Conservation (phyloP, 2,329 filamentous ascomycete genomes). For the Balansia obtecta region DNA sequence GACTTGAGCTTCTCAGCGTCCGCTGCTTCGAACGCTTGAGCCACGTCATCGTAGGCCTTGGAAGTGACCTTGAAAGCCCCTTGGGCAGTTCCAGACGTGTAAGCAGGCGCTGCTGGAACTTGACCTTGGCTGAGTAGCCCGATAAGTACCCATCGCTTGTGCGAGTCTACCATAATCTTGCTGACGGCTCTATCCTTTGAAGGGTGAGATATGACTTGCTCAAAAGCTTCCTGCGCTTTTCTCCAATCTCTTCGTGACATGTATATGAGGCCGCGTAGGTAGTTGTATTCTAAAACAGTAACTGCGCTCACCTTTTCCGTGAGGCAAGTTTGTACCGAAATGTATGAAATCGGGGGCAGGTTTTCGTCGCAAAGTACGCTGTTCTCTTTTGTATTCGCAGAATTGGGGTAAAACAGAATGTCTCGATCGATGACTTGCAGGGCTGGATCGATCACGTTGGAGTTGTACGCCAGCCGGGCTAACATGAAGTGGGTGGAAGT, state of each 20-base stretch:
- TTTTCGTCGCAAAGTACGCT: conserved; percentile 32
- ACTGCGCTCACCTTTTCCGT: conserved; percentile 38
- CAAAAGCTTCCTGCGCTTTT: conserved; percentile 48
- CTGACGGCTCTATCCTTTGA: conserved; percentile 49
- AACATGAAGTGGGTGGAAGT: conserved; percentile 51
- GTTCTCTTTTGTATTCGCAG: conserved; percentile 21
- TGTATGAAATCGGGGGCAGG: conserved; percentile 40
- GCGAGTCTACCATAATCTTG: conserved; percentile 74
- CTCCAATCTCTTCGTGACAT: conserved; percentile 49
- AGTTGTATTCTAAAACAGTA: conserved; percentile 54
- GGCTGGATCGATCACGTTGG: conserved; percentile 38
- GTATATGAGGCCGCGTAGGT: conserved; percentile 52
- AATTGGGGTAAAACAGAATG: conserved; percentile 52
- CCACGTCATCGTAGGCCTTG: conserved; percentile 60
- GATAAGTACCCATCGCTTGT: conserved; percentile 82
- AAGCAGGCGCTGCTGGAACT: conserved; percentile 39
- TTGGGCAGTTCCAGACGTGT: conserved; percentile 37
- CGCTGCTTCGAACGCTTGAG: conserved; percentile 49
- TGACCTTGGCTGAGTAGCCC: conserved; percentile 59
- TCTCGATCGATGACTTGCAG: conserved; percentile 51
- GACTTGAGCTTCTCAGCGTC: conserved; percentile 45
- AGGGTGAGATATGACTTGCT: conserved; percentile 56
- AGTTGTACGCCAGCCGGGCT: conserved; percentile 44
- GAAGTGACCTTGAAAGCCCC: conserved; percentile 46
- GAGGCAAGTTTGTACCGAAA: conserved; percentile 46